Base-by-base conservation (phyloP, 192 early-diverging fungal species). In the Paraglomus occultum region DNA sequence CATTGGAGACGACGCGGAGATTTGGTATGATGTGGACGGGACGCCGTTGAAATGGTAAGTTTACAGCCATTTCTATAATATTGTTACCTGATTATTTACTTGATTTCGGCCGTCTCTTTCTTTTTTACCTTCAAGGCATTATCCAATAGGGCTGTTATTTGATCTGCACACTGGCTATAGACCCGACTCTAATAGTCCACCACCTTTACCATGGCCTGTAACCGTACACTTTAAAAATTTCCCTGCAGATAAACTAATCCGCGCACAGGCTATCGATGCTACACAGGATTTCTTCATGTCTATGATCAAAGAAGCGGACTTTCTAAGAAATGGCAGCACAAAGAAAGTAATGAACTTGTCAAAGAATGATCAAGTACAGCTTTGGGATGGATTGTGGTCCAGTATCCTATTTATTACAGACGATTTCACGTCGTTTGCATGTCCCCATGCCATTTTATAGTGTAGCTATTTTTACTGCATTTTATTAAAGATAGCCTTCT, bases 281-380 rank as follows among this genome's bases (percentile, higher is more conserved):
- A 85, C 85, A 59, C 85, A 85, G 42, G 90, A 92, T 67, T 90
- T 89, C 74, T 92, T 88, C 72, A 95, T 95, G 92, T 88, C 91
- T 10, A 87, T 89, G 85, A 82, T 92, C 71, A 95, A 95, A 76
- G 94, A 95, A 80, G 87, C 91, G 1, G 94, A 96, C 72, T 94
- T 87, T 76, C 80, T 94, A 18, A 85, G 93, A 43, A 85, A 90
- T 74, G 91, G 90, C 46, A 88, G 84, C 17, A 92, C 89, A 5
- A 94, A 94, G 75, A 83, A 87, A 51, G 89, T 93, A 18, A 94
- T 96, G 93, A 87, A 88, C 22, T 71, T 96, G 74, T 87, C 91
- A 23, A 93, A 91, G 68, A 76, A 82, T 23, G 92, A 96, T 70
- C 91, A 93, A 71, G 87, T 85, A 55, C 87, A 88, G 51, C 74